Conservation (phyloP, 345 rosid genomes). For the Iberis pinnata region DNA sequence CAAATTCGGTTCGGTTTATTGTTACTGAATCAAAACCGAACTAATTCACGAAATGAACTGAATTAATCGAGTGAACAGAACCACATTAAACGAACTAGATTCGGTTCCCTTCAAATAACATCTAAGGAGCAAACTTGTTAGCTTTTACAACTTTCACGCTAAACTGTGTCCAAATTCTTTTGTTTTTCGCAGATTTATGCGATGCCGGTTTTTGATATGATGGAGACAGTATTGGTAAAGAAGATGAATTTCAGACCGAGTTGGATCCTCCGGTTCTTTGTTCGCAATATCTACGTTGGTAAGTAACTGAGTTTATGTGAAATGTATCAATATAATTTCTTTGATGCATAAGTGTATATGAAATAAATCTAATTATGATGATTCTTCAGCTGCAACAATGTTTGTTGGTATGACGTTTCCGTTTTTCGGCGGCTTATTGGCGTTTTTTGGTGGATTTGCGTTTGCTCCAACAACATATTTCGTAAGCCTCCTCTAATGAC, state of each 20-base stretch:
- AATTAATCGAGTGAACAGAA: too few relatives aligned
- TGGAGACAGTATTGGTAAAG: constrained; percentile 59
- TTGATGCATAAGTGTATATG: too few relatives aligned
- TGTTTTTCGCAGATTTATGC: constrained; percentile 52
- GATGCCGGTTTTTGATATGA: constrained; percentile 81
- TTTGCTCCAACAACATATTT: constrained; percentile 80
- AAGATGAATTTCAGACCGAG: constrained; percentile 46
- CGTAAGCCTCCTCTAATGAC: too few relatives aligned
- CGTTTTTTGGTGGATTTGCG: constrained; percentile 83
- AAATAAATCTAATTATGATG: not conserved
- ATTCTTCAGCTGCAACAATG: constrained; percentile 52
- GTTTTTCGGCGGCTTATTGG: constrained; percentile 72
- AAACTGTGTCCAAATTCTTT: not conserved
- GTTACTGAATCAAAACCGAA: too few relatives aligned
- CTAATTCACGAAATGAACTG: too few relatives aligned
- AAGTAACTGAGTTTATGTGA: constrained; percentile 20
- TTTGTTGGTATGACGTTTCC: constrained; percentile 64
- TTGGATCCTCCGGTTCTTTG: constrained; percentile 37
- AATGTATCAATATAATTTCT: too few relatives aligned
- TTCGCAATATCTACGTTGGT: constrained; percentile 57
- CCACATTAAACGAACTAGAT: too few relatives aligned
- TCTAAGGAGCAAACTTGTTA: too few relatives aligned
- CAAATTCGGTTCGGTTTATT: too few relatives aligned
- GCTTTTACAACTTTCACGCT: too few relatives aligned
- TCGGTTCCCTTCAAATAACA: too few relatives aligned